A percentile compares a stretch with the other conserved stretches of the same genome.
These are phyloP conservation scores for Thuidium tamariscinum DNA, from an alignment of 225 moss, liverwort and hornwort genomes.

Conservation along the genomic window DNA sequence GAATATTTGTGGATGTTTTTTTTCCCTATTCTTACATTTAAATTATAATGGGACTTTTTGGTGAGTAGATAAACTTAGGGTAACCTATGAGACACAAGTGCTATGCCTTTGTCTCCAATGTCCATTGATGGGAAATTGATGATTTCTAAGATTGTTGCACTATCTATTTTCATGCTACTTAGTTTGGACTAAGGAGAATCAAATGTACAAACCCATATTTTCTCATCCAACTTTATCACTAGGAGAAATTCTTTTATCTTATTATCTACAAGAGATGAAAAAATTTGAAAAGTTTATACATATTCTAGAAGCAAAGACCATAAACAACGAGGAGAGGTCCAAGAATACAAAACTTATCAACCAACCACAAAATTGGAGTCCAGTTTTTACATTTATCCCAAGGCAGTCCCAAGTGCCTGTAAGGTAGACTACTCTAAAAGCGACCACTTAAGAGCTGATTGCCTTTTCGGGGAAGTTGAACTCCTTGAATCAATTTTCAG, in stretches of 20 bases:
- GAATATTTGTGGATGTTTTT: neutral
- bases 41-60: neutral
- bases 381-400: too few relatives aligned
- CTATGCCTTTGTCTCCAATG: neutral
- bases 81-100: neutral
- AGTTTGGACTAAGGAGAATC: neutral
- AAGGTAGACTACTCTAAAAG: too few relatives aligned
- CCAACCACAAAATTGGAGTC: too few relatives aligned
- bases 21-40: neutral
- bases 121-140: too few relatives aligned
- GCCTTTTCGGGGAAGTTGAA: too few relatives aligned
- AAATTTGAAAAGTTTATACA: neutral
- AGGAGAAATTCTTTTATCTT: neutral
- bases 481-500: too few relatives aligned
- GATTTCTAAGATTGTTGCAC: neutral
- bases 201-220: neutral
- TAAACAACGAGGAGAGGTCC: too few relatives aligned
- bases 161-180: neutral
- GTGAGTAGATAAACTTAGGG: neutral
- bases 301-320: accelerated
- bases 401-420: too few relatives aligned
- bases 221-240: neutral
- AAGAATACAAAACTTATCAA: neutral
- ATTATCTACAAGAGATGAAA: accelerated
- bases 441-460: too few relatives aligned